These are phyloP conservation scores for Ascochyta koolunga DNA, from an alignment of 2,329 filamentous ascomycete genomes.

Conservation along the genomic window DNA sequence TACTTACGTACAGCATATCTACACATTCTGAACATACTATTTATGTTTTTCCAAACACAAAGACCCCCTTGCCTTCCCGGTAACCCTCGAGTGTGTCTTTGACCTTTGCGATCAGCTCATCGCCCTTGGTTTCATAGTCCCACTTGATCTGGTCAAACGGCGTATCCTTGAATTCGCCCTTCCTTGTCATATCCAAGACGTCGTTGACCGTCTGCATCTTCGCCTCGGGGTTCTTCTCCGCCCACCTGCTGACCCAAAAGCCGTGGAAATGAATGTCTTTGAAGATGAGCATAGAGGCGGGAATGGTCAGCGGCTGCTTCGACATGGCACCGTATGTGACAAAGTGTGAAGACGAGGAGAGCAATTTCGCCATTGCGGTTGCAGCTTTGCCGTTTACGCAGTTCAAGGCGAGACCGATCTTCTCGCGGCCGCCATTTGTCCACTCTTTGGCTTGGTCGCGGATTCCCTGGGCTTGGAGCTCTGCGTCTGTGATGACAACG, in stretches of 20 bases:
- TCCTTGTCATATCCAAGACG: slow-evolving; percentile 75
- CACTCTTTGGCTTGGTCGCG: slow-evolving; percentile 65
- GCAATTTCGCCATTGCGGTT: slow-evolving; percentile 74
- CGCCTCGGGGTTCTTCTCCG: slow-evolving; percentile 71
- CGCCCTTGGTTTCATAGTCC: slow-evolving; percentile 78
- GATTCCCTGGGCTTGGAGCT: slow-evolving; percentile 68
- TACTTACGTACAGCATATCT: background rate
- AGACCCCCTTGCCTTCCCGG: slow-evolving; percentile 85
- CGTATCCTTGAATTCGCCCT: slow-evolving; percentile 79
- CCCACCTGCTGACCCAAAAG: slow-evolving; percentile 95
- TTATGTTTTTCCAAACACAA: slow-evolving; percentile 69
- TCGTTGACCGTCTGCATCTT: slow-evolving; percentile 85
- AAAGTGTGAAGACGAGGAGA: slow-evolving; percentile 71
- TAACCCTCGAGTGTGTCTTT: slow-evolving; percentile 85
- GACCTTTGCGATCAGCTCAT: slow-evolving; percentile 73
- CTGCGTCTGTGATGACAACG: slow-evolving; percentile 66
- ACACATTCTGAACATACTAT: background rate
- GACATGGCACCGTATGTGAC: slow-evolving; percentile 98
- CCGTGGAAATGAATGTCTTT: slow-evolving; percentile 87
- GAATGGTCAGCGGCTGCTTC: slow-evolving; percentile 80
- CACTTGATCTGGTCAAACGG: slow-evolving; percentile 84
- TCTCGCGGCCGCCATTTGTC: slow-evolving; percentile 73
- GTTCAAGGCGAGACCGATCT: slow-evolving; percentile 81
- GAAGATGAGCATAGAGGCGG: slow-evolving; percentile 88
- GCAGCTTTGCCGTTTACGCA: slow-evolving; percentile 92